phyloP scores from a whole-genome alignment of 2,329 filamentous ascomycete species.

The Chalara sp. region DNA sequence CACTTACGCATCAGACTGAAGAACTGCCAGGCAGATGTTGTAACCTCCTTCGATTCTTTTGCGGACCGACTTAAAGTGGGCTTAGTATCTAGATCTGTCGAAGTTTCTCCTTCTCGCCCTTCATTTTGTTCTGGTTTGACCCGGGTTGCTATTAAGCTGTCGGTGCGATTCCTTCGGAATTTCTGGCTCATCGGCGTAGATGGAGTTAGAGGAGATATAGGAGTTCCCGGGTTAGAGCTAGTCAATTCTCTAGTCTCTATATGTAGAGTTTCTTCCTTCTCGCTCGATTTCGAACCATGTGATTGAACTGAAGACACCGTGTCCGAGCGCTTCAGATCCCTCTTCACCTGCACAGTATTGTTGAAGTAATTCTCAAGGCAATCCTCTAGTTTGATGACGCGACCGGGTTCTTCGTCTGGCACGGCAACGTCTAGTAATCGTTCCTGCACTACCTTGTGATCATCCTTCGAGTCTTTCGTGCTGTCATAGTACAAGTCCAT shows the following conservation, averaged over 20 bases:
- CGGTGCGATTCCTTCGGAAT: slow-evolving; percentile 26
- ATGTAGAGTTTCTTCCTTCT: slow-evolving; percentile 16
- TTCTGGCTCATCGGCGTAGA: slow-evolving; percentile 16
- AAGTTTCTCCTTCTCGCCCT: slow-evolving; percentile 9
- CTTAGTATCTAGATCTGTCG: slow-evolving; percentile 34
- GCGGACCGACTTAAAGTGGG: slow-evolving; percentile 18
- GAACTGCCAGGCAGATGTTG: slow-evolving; percentile 96
- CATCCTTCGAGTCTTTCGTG: slow-evolving; percentile 72
- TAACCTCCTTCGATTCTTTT: slow-evolving; percentile 62
- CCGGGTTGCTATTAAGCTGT: slow-evolving; percentile 52
- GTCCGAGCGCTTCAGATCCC: slow-evolving; percentile 59
- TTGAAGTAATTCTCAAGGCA: slow-evolving; percentile 96
- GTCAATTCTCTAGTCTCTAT: slow-evolving; percentile 19
- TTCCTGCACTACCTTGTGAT: slow-evolving; percentile 94
- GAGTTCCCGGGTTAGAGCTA: slow-evolving; percentile 18
- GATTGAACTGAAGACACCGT: slow-evolving; percentile 36
- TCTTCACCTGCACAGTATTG: slow-evolving; percentile 72
- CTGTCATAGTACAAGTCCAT: slow-evolving; percentile 94
- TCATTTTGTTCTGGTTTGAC: slow-evolving; percentile 31
- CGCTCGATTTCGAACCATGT: slow-evolving; percentile 7
- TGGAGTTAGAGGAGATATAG: slow-evolving; percentile 13
- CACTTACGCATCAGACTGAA: slow-evolving; percentile 82
- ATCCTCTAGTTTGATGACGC: slow-evolving; percentile 74
- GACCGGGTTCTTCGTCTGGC: slow-evolving; percentile 59
- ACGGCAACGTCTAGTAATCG: slow-evolving; percentile 85